Conservation (phyloP, 2,329 filamentous ascomycete species). For the Colletotrichum liaoningense region DNA sequence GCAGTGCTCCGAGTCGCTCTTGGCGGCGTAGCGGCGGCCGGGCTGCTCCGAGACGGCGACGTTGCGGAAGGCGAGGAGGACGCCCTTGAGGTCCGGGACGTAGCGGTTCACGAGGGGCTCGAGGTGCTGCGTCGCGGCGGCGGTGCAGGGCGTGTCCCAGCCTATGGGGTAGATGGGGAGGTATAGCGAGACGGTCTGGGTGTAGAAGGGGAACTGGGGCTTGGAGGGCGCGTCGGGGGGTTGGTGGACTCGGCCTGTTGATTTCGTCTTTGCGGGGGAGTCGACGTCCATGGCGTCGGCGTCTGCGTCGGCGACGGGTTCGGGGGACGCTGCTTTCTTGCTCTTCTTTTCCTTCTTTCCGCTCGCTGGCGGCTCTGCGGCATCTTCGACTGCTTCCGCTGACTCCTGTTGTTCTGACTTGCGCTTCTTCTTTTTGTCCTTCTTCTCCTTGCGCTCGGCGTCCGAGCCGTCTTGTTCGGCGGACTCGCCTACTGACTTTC, state of each 20-base stretch:
- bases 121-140: constrained; percentile 79
- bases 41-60: constrained; percentile 72
- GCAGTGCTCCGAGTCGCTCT: constrained; percentile 58
- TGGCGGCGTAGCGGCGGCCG: constrained; percentile 56
- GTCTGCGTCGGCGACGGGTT: constrained; percentile 37
- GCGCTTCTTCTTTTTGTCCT: constrained; percentile 49
- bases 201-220: constrained; percentile 76
- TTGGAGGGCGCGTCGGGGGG: constrained; percentile 50
- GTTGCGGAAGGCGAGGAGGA: constrained; percentile 81
- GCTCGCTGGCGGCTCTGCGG: constrained; percentile 5
- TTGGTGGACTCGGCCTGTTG: constrained; percentile 49
- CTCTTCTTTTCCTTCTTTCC: constrained; percentile 41
- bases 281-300: constrained; percentile 55
- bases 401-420: constrained; percentile 43
- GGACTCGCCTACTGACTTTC: constrained; percentile 28
- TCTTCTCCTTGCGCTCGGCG: constrained; percentile 46
- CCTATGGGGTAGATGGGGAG: constrained; percentile 79
- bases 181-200: constrained; percentile 84
- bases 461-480: constrained; percentile 41
- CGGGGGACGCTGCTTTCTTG: constrained; percentile 40
- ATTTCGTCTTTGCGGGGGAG: constrained; percentile 41
- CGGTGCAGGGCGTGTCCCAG: constrained; percentile 76
- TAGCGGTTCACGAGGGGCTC: constrained; percentile 82
- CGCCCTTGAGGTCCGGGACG: constrained; percentile 76
- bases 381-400: constrained; percentile 28